Percentiles rank a stretch among this genome's conserved stretches.
Conservation (phyloP, 2,329 filamentous ascomycete species). For the Elsinoe ampelina region DNA sequence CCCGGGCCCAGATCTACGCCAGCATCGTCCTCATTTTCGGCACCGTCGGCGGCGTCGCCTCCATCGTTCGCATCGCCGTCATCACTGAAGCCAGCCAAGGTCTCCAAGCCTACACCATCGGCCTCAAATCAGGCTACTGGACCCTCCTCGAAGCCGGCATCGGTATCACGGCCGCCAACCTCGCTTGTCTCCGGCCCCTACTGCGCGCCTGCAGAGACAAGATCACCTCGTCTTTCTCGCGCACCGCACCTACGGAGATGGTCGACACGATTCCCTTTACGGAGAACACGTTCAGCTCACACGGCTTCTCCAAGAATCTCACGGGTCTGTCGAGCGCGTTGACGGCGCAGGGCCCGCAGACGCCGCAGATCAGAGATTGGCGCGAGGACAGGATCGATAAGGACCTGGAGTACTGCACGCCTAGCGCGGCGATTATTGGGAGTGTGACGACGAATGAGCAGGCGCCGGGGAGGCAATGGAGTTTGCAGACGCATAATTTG, state of each 20-base stretch:
- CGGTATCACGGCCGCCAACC: conserved; percentile 27
- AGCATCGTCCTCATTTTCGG: background rate
- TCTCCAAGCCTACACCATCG: conserved; percentile 22
- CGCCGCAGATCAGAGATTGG: conserved; percentile 2
- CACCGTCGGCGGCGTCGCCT: background rate
- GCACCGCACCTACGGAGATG: background rate
- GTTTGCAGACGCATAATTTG: conserved; percentile 7
- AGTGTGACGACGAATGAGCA: background rate
- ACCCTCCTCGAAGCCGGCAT: conserved; percentile 28
- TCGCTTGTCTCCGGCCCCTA: conserved; percentile 27
- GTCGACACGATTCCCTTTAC: background rate
- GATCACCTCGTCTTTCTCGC: background rate
- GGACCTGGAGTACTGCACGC: conserved; percentile 1
- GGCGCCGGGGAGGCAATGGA: background rate
- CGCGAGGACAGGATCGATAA: background rate
- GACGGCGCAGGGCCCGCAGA: background rate
- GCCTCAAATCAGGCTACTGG: conserved; percentile 22
- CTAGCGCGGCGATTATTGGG: background rate
- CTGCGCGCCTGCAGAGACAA: conserved; percentile 16
- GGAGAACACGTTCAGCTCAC: background rate
- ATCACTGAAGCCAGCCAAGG: conserved; percentile 7
- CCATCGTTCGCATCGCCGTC: conserved; percentile 7
- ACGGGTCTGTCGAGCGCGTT: conserved; percentile 3
- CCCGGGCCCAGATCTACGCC: background rate
- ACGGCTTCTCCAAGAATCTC: background rate